A percentile compares a stretch with the other conserved stretches of the same genome.
These are phyloP conservation scores for Hirschfeldia incana DNA, from an alignment of 345 rosid species.

Conservation along the genomic window DNA sequence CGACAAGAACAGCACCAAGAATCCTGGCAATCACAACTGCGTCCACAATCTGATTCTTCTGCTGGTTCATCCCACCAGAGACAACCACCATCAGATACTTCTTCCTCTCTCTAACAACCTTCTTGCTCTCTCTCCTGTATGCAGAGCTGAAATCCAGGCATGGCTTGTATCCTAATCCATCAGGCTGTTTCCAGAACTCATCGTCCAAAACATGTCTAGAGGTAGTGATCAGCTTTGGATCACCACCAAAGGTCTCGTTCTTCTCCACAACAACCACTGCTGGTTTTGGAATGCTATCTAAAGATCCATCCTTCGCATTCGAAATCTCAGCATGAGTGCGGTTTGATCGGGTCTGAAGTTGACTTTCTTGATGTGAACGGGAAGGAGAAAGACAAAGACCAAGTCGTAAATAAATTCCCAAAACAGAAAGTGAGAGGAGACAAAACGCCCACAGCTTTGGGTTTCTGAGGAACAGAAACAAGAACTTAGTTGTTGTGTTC, in stretches of 20 bases:
- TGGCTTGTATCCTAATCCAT: constrained; percentile 82
- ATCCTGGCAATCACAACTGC: constrained; percentile 96
- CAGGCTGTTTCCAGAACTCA: constrained; percentile 92
- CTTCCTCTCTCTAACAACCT: constrained; percentile 47
- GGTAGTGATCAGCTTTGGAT: not conserved
- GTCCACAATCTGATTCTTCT: constrained; percentile 98
- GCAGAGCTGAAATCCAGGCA: constrained; percentile 60
- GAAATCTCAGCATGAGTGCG: constrained; percentile 12
- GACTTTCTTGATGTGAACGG: constrained; percentile 33
- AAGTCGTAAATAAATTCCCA: constrained; percentile 47
- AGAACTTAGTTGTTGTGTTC: constrained; percentile 26
- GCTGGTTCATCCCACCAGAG: constrained; percentile 95
- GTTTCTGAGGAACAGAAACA: constrained; percentile 28
- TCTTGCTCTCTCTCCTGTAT: constrained; percentile 54
- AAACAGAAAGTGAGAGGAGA: constrained; percentile 58
- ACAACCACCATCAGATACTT: constrained; percentile 88
- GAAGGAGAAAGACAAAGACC: constrained; percentile 51
- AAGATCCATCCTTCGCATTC: constrained; percentile 19
- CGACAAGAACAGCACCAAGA: constrained; percentile 92
- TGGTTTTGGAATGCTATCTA: constrained; percentile 15
- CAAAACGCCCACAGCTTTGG: constrained; percentile 57
- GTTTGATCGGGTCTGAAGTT: constrained; percentile 20
- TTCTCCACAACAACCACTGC: constrained; percentile 16
- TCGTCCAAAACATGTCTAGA: constrained; percentile 14
- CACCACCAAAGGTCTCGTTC: constrained; percentile 26